phyloP scores from a whole-genome alignment of 1,284 basidiomycete species.

The Ceratobasidium papillatum region DNA sequence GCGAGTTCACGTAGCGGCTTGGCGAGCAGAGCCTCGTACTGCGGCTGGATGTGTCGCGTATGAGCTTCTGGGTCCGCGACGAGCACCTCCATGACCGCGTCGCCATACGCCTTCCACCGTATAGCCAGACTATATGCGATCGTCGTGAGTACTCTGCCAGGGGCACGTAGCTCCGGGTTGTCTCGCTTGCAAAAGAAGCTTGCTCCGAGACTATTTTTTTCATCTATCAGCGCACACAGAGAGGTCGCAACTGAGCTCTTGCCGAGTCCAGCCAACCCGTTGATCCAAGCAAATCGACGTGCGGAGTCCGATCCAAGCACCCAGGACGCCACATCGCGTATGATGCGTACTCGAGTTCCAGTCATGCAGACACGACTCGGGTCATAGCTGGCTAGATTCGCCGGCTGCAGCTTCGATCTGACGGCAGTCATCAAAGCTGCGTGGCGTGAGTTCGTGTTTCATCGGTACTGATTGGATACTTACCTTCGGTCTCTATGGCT shows the following conservation, averaged over 20 bases:
- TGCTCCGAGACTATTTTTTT: conserved; percentile 47
- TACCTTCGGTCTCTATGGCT: neutral
- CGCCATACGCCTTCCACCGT: neutral
- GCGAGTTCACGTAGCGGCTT: conserved; percentile 9
- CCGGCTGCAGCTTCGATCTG: no score
- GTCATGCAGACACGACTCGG: conserved; percentile 3
- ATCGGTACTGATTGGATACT: neutral
- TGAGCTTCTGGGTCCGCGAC: neutral
- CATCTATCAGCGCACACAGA: conserved; percentile 40
- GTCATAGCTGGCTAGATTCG: no score
- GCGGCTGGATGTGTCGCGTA: neutral
- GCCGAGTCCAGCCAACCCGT: no score
- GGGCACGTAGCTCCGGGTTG: conserved; percentile 19
- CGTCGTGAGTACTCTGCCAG: conserved; percentile 15
- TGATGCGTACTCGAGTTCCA: conserved; percentile 43
- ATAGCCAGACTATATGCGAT: conserved; percentile 24
- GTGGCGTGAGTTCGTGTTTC: no score
- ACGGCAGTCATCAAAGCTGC: no score
- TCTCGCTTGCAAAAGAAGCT: no score
- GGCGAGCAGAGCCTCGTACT: neutral
- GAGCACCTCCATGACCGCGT: neutral
- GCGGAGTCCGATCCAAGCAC: conserved; percentile 45
- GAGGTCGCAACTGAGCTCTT: conserved; percentile 47
- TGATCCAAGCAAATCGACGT: conserved; percentile 47
- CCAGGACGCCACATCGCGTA: conserved; percentile 44